A percentile compares a stretch with the other conserved stretches of the same genome.
phyloP scores from a whole-genome alignment of 805 yeast genomes.

The Ogataea pilisensis region DNA sequence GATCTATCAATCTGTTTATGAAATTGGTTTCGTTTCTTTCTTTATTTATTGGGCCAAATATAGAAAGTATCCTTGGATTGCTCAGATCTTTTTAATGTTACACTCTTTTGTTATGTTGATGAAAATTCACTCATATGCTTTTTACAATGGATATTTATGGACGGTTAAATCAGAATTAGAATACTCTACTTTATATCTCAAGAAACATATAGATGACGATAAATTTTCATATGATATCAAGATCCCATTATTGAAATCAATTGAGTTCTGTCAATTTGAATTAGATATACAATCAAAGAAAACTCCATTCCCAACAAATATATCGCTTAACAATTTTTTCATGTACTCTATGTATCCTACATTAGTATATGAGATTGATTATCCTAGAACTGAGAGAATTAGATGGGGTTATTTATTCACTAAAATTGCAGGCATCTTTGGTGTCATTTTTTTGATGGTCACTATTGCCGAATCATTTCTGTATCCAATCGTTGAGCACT shows the following conservation, averaged over 20 bases:
- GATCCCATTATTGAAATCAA: conserved; percentile 41
- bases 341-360: conserved; percentile 87
- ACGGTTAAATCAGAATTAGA: conserved; percentile 49
- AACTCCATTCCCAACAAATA: conserved; percentile 65
- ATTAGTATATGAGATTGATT: conserved; percentile 74
- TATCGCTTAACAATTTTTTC: conserved; percentile 63
- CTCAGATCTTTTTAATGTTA: conserved; percentile 74
- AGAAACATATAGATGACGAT: conserved; percentile 33
- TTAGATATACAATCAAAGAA: conserved; percentile 50
- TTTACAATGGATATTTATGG: conserved; percentile 90
- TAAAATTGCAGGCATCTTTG: conserved; percentile 78
- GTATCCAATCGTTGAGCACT: conserved; percentile 67
- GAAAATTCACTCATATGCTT: conserved; percentile 94
- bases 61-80: conserved; percentile 79
- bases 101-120: conserved; percentile 84
- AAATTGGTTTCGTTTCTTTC: conserved; percentile 46
- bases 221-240: conserved; percentile 27
- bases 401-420: conserved; percentile 65
- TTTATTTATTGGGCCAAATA: conserved; percentile 55
- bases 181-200: conserved; percentile 42
- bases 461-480: conserved; percentile 69
- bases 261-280: conserved; percentile 71
- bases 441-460: conserved; percentile 80
- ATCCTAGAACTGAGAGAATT: conserved; percentile 68
- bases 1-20: conserved; percentile 52